Base-by-base conservation (phyloP, 2,329 filamentous ascomycete species). In the Dactylellina leptospora region DNA sequence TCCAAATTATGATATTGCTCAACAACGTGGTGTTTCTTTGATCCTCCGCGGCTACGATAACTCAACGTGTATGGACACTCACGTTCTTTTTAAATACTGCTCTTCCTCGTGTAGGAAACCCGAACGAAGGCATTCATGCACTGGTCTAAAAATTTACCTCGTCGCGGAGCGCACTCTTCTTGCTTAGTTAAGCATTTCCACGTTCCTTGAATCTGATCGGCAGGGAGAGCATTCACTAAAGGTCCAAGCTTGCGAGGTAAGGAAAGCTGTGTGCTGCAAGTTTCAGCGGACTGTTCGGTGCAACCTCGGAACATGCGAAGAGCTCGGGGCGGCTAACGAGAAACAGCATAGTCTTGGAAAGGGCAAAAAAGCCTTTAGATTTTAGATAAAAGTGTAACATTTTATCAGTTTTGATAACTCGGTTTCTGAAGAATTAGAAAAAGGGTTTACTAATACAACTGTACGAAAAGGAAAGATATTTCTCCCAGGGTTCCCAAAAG, bases 291-390 rank as follows among this genome's bases (percentile, higher is more conserved):
- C 13, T 40, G 36, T n/a, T 40, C 51, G 33, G 33, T 42, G 33
- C 51, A 55, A 55, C 51, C 51, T 55, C 51, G 20, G 51, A 55
- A 23, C 28, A 53, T 36, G 18, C 18, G 20, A 2, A 16, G 25
- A 40, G 36, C 36, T 40, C 25, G 28, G 5, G n/a, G 28, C 18
- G 30, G 30, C 36, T 55, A 55, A 55, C 51, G 33, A 28, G 3
- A 42, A 27, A 13, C n/a, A 42, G 33, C 51, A 48, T 42, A 55
- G 36, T 42, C n/a, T 20, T 38, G 28, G 28, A 8, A 9, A 40
- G n/a, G 8, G 6, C n/a, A 16, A 9, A 42, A 16, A 9, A 4
- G 8, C 38, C 11, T 6, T 33, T 33, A 33, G 11, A 33, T 33
- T 33, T 33, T 33, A 33, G 11, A 33, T n/a, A n/a, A n/a, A n/a